A percentile compares a stretch with the other conserved stretches of the same genome.
phyloP scores from a whole-genome alignment of 345 rosid species.

The Psidium friedrichsthalianum region DNA sequence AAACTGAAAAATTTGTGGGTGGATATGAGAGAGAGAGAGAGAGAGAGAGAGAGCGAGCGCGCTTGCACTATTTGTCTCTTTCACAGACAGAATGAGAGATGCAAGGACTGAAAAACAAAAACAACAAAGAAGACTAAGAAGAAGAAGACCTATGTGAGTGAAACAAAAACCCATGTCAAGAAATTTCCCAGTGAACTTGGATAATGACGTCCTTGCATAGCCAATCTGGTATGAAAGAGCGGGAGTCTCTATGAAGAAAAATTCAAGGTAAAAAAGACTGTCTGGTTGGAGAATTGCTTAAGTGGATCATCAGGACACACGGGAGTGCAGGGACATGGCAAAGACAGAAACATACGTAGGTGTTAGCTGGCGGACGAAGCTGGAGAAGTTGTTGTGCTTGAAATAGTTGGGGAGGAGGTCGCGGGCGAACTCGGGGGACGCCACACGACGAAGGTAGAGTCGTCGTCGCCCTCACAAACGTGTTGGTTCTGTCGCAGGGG shows the following conservation, averaged over 20 bases:
- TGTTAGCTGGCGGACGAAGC: constrained; percentile 99
- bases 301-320: not conserved
- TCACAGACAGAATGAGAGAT: not conserved
- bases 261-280: not conserved
- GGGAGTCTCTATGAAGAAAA: not conserved
- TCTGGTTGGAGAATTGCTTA: not conserved
- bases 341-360: constrained; percentile 47
- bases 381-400: constrained; percentile 97
- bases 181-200: not conserved
- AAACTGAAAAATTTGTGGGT: not conserved
- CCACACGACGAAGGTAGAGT: constrained; percentile 91
- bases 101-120: not conserved
- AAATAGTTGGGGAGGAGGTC: constrained; percentile 97
- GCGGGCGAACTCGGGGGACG: constrained; percentile 96
- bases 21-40: not conserved
- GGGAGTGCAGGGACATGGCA: not conserved
- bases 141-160: not conserved
- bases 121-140: not conserved
- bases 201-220: not conserved
- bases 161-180: not conserved
- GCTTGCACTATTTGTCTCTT: not conserved
- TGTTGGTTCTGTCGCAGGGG: too few species aligned
- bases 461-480: too few species aligned
- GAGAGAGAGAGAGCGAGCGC: not conserved
- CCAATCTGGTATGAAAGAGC: not conserved